Conservation (phyloP, 495 filamentous ascomycete species). For the Hypoxylon cercidicola region DNA sequence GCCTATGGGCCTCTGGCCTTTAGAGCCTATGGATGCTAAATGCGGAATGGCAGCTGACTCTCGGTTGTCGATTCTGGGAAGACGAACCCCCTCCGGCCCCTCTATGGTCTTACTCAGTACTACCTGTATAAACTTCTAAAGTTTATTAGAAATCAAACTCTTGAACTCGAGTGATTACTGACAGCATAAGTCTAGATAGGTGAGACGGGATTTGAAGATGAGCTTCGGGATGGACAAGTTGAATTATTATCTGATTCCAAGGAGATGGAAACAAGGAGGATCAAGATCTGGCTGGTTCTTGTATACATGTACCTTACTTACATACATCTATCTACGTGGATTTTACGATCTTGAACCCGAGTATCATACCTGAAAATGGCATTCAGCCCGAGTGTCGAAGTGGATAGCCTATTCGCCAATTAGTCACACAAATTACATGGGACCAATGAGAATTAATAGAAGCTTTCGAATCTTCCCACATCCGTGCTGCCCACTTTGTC, state of each 20-base stretch:
- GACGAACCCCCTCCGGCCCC: slow-evolving; percentile 26
- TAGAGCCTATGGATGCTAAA: too few relatives aligned
- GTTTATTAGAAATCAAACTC: too few relatives aligned
- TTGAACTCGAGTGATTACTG: too few relatives aligned
- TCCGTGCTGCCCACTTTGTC: slow-evolving; percentile 16
- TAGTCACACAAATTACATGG: slow-evolving; percentile 31
- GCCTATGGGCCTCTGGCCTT: background rate
- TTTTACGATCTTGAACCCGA: slow-evolving; percentile 22
- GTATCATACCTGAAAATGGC: slow-evolving; percentile 24
- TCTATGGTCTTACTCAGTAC: slow-evolving; percentile 7
- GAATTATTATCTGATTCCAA: slow-evolving; percentile 32
- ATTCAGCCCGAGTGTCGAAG: slow-evolving; percentile 24
- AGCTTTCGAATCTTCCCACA: slow-evolving; percentile 29
- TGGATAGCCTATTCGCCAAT: slow-evolving; percentile 36
- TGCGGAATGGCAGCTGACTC: slow-evolving; percentile 33
- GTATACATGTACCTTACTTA: slow-evolving; percentile 32
- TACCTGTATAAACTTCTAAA: background rate
- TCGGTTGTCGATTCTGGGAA: slow-evolving; percentile 38
- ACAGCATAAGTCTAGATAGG: background rate
- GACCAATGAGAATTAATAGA: slow-evolving; percentile 21
- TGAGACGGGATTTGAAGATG: slow-evolving; percentile 3
- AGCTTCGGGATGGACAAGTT: slow-evolving; percentile 8
- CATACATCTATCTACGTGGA: slow-evolving; percentile 2
- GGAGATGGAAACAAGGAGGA: background rate
- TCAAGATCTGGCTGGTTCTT: background rate